Percentiles rank a stretch among this genome's conserved stretches.
Evolutionary conservation across 345 rosid genomes (phyloP).

Genomic region (Nephelium lappaceum): DNA sequence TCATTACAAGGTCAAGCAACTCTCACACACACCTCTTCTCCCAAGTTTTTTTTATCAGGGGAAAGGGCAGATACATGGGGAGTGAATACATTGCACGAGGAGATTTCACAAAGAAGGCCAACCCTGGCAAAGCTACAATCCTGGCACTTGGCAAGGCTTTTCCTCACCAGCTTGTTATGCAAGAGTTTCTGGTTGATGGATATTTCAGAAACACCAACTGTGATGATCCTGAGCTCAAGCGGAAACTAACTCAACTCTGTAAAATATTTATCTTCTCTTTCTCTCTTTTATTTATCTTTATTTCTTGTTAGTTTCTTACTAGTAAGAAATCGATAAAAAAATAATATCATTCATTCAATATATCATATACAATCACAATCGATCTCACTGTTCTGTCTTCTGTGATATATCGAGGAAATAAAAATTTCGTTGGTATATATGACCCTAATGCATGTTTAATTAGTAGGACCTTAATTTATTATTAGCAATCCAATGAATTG

Average conservation of each 20-base stretch:
- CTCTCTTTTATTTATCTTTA: constrained; percentile 6
- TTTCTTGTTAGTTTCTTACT: neutral
- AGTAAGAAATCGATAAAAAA: no score
- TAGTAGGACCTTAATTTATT: neutral
- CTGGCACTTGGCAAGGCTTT: constrained; percentile 91
- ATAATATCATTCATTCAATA: neutral
- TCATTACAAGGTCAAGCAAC: constrained; percentile 21
- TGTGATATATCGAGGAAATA: no score
- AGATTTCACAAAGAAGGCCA: constrained; percentile 39
- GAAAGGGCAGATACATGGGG: constrained; percentile 46
- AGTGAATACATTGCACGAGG: constrained; percentile 37
- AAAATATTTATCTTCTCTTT: constrained; percentile 25
- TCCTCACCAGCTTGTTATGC: constrained; percentile 97
- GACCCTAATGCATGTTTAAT: no score
- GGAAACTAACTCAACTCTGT: constrained; percentile 90
- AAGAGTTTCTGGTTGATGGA: constrained; percentile 89
- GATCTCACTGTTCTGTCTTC: no score
- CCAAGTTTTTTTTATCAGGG: neutral
- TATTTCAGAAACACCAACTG: constrained; percentile 90
- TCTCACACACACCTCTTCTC: constrained; percentile 7
- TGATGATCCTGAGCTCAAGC: constrained; percentile 85
- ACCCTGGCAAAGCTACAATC: constrained; percentile 75
- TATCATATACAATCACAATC: neutral
- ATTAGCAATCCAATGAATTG: no score
- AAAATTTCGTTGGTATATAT: no score